Conservation (phyloP, 1,284 basidiomycete genomes). For the Anthracocystis setariae region DNA sequence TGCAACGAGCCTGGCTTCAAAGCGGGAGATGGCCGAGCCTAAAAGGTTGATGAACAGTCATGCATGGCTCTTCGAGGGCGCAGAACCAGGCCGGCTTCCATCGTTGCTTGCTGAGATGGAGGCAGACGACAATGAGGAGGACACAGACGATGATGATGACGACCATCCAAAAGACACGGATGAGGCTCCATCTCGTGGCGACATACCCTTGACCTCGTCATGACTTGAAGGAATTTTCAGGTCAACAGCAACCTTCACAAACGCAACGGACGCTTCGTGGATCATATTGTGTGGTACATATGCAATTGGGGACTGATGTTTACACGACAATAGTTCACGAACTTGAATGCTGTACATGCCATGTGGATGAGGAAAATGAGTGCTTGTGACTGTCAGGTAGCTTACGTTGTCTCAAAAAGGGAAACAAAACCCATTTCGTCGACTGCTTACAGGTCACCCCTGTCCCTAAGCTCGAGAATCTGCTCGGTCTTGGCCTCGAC, state of each 20-base stretch:
- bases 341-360: too few species aligned
- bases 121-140: constrained; percentile 19
- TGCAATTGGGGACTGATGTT: too few species aligned
- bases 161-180: not conserved
- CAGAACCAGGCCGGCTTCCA: constrained; percentile 41
- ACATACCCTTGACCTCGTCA: not conserved
- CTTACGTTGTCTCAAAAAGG: too few species aligned
- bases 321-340: too few species aligned
- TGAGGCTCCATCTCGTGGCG: not conserved
- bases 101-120: constrained; percentile 33
- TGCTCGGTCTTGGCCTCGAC: constrained; percentile 58
- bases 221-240: not conserved
- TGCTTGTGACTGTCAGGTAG: too few species aligned
- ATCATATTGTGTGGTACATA: too few species aligned
- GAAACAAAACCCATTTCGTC: too few species aligned
- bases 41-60: constrained; percentile 45
- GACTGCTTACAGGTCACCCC: constrained; percentile 29
- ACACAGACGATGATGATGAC: constrained; percentile 9
- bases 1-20: not conserved
- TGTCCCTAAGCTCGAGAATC: constrained; percentile 35
- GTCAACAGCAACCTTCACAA: too few species aligned
- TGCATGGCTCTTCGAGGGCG: constrained; percentile 45
- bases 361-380: too few species aligned
- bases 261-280: too few species aligned
- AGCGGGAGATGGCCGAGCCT: constrained; percentile 12